phyloP scores from a whole-genome alignment of 495 filamentous ascomycete genomes.

The Lasiosphaeria miniovina region DNA sequence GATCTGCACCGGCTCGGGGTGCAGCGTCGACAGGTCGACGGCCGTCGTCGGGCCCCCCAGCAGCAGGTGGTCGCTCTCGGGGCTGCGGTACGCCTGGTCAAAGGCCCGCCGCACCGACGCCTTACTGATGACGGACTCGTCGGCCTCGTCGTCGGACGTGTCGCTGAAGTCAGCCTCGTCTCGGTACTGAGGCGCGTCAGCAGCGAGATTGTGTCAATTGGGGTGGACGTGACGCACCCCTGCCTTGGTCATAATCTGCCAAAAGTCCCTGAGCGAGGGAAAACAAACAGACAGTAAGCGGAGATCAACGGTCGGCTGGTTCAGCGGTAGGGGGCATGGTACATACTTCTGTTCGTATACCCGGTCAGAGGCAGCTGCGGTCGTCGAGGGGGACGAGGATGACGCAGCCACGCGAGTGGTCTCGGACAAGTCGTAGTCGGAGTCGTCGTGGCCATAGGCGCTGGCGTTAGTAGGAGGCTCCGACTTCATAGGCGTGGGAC shows the following conservation, averaged over 20 bases:
- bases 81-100: background rate
- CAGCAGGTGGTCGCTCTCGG: constrained; percentile 40
- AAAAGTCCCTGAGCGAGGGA: too few relatives aligned
- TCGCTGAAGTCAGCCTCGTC: constrained; percentile 27
- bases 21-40: constrained; percentile 46
- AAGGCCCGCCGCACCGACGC: constrained; percentile 40
- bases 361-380: too few relatives aligned
- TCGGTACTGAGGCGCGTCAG: constrained; percentile 20
- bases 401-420: too few relatives aligned
- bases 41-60: constrained; percentile 42
- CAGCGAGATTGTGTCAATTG: background rate
- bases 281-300: too few relatives aligned
- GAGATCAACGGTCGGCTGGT: too few relatives aligned
- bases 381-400: too few relatives aligned
- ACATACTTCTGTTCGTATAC: too few relatives aligned
- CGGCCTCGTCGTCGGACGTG: constrained; percentile 33
- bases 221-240: constrained; percentile 32
- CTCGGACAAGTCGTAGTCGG: constrained; percentile 13
- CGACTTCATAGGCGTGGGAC: background rate
- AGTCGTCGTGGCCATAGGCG: constrained; percentile 12
- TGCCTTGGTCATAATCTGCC: constrained; percentile 46
- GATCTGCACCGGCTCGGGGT: constrained; percentile 43
- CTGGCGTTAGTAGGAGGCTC: background rate
- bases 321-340: too few relatives aligned
- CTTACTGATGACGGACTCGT: constrained; percentile 36